A percentile compares a stretch with the other conserved stretches of the same genome.
phyloP scores from a whole-genome alignment of 1,139 yeast genomes.

The Protomyces lactucae-debilis region DNA sequence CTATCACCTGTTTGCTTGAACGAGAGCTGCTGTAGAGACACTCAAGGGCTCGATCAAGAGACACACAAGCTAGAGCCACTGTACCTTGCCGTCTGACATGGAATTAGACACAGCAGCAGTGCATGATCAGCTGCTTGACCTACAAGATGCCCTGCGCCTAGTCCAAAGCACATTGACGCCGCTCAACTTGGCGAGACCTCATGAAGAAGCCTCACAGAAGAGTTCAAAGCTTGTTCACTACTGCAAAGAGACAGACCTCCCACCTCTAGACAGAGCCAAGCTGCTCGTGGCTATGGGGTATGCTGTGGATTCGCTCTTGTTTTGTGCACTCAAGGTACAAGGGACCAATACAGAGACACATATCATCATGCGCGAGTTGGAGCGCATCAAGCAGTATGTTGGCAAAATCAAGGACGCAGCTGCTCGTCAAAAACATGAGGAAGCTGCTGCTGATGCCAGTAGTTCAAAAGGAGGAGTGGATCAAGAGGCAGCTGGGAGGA shows the following conservation, averaged over 20 bases:
- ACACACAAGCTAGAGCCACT: background rate
- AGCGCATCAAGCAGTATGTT: slow-evolving; percentile 65
- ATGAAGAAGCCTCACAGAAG: background rate
- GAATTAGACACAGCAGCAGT: slow-evolving; percentile 12
- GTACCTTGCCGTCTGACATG: background rate
- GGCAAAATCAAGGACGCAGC: slow-evolving; percentile 49
- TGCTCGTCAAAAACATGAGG: slow-evolving; percentile 4
- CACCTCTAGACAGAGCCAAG: slow-evolving; percentile 21
- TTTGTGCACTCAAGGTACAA: slow-evolving; percentile 45
- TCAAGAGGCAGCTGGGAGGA: slow-evolving; percentile 8
- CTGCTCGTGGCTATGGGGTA: slow-evolving; percentile 19
- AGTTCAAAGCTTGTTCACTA: background rate
- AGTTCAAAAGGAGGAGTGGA: background rate
- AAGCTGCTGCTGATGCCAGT: background rate
- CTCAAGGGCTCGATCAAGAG: background rate
- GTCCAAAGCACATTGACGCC: slow-evolving; percentile 10
- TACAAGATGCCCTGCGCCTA: slow-evolving; percentile 4
- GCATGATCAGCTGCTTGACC: slow-evolving; percentile 11
- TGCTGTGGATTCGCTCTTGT: slow-evolving; percentile 25
- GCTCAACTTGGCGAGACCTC: background rate
- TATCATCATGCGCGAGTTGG: slow-evolving; percentile 64
- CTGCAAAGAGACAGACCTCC: slow-evolving; percentile 2
- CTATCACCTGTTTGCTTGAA: no score
- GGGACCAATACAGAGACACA: slow-evolving; percentile 58
- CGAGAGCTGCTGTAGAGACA: background rate